Conservation (phyloP, 306 rosid genomes). For the Calophaca sinica region DNA sequence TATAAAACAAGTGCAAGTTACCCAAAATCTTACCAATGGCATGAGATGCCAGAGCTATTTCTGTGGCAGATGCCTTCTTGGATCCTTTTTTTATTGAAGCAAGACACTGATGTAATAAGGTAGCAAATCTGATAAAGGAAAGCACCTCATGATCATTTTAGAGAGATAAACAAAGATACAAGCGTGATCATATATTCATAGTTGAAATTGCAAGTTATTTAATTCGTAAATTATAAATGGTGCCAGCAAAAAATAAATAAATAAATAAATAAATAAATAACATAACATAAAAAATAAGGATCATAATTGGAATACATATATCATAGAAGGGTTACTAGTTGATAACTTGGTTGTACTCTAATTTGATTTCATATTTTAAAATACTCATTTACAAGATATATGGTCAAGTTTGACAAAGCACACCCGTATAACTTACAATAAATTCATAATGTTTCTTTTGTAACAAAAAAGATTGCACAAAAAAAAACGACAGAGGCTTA, state of each 20-base stretch:
- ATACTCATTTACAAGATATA: background rate
- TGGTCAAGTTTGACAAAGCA: constrained; percentile 22
- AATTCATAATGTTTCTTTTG: background rate
- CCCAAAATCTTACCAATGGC: constrained; percentile 69
- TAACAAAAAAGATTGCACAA: background rate
- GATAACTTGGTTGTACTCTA: constrained; percentile 8
- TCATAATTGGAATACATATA: background rate
- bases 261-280: too few relatives aligned
- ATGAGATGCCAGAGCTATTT: constrained; percentile 83
- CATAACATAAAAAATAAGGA: constrained; percentile 1
- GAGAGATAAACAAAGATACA: background rate
- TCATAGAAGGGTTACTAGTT: background rate
- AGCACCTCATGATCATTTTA: constrained; percentile 12
- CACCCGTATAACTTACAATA: background rate
- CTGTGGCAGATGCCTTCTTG: constrained; percentile 78
- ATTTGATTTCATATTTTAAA: background rate
- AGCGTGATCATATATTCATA: background rate
- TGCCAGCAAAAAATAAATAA: background rate
- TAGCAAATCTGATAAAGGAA: constrained; percentile 72
- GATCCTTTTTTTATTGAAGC: constrained; percentile 80
- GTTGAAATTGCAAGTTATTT: background rate
- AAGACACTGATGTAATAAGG: constrained; percentile 85
- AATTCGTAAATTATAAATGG: background rate
- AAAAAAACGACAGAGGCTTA: constrained; percentile 46
- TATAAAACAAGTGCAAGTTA: background rate